phyloP scores from a whole-genome alignment of 75 land plant species.

The Sequoiadendron giganteum region DNA sequence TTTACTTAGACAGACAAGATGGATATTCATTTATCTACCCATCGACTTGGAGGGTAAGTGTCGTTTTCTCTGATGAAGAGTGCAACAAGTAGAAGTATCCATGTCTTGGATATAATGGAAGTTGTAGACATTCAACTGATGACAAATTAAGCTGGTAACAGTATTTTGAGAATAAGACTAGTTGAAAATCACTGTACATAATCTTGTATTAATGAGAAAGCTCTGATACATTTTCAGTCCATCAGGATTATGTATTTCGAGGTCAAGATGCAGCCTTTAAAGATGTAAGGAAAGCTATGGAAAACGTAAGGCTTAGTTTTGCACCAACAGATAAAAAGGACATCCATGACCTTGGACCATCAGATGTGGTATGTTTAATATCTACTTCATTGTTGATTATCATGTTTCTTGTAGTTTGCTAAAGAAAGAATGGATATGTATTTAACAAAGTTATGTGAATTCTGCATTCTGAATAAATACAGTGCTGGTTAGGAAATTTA shows the following conservation, averaged over 20 bases:
- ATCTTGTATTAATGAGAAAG: neutral
- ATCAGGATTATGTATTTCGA: conserved; percentile 46
- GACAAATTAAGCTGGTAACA: neutral
- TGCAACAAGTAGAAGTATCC: neutral
- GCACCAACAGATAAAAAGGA: conserved; percentile 56
- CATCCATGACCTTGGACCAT: conserved; percentile 55
- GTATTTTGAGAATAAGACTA: neutral
- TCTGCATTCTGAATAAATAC: neutral
- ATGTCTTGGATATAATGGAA: neutral
- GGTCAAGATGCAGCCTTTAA: conserved; percentile 70
- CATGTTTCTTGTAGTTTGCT: neutral
- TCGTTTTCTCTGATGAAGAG: neutral
- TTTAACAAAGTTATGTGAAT: too few relatives aligned
- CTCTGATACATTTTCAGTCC: neutral
- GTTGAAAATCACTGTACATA: neutral
- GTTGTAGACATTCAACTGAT: neutral
- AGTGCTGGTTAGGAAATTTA: neutral
- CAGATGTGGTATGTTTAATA: conserved; percentile 43
- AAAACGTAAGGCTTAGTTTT: conserved; percentile 59
- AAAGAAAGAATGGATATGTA: neutral
- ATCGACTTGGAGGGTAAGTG: conserved; percentile 58
- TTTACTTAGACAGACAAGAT: conserved; percentile 45
- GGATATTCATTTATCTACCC: conserved; percentile 64
- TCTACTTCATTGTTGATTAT: neutral
- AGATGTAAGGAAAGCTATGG: conserved; percentile 44